A percentile compares a stretch with the other conserved stretches of the same genome.
phyloP scores from a whole-genome alignment of 2,329 filamentous ascomycete species.

The Penicillium sp. region DNA sequence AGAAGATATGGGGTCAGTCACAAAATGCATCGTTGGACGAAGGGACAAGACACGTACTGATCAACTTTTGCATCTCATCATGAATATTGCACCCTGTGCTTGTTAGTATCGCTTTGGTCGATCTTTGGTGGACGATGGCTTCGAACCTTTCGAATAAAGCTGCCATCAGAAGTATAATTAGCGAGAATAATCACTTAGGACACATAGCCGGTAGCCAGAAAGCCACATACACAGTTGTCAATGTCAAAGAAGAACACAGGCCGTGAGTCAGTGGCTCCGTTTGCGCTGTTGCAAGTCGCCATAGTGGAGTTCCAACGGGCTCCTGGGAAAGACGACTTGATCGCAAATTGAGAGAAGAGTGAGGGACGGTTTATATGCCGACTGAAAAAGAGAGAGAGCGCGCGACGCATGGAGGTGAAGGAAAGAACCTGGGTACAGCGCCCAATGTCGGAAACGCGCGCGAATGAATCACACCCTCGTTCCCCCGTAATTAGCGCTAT shows the following conservation, averaged over 20 bases:
- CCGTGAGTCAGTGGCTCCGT: slow-evolving; percentile 39
- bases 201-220: too few relatives aligned
- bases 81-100: slow-evolving; percentile 72
- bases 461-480: slow-evolving; percentile 1
- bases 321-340: neutral
- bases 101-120: slow-evolving; percentile 14
- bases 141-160: slow-evolving; percentile 79
- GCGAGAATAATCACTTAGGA: neutral
- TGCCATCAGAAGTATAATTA: slow-evolving; percentile 30
- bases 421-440: neutral
- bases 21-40: slow-evolving; percentile 36
- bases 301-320: slow-evolving; percentile 18
- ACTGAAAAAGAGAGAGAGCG: slow-evolving; percentile 8
- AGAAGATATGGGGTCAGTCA: slow-evolving; percentile 42
- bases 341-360: slow-evolving; percentile 1
- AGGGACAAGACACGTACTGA: slow-evolving; percentile 48
- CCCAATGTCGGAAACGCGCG: slow-evolving; percentile 1
- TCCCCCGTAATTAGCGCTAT: slow-evolving; percentile 9
- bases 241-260: slow-evolving; percentile 83
- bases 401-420: slow-evolving; percentile 19
- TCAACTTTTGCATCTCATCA: slow-evolving; percentile 83
- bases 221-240: slow-evolving; percentile 77
- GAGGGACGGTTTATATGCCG: slow-evolving; percentile 7
- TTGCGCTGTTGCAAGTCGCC: slow-evolving; percentile 25
- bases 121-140: slow-evolving; percentile 6